Evolutionary conservation across 2,329 filamentous ascomycete genomes (phyloP), one percentile per base, ranked within the genome.

Genomic region (Aspergillus jensenii): DNA sequence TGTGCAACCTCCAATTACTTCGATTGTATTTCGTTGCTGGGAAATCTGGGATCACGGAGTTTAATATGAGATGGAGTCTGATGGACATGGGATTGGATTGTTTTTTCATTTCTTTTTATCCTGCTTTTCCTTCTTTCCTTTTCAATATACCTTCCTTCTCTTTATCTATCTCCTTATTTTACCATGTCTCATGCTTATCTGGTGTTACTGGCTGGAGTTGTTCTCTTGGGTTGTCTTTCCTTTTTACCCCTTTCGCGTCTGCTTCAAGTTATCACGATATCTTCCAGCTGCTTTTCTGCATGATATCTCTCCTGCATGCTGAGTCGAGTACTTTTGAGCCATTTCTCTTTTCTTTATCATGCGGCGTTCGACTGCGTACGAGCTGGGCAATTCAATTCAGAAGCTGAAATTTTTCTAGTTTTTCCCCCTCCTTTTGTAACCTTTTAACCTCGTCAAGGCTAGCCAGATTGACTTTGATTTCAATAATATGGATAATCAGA

Each of bases 1-100:
- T 49, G 51, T 39, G 39, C 37, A 25, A 41, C 48, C 52, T 47
- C 44, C 11, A 59, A 31, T 50, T 49, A 37, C 21, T 55, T 57
- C 27, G 46, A 40, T 48, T 51, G 35, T 55, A 31, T 47, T 61
- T 59, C 50, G 35, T 48, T 52, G 51, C 37, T 55, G 46, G 58
- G 54, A 41, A 51, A 56, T 55, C 44, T 61, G 50, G 62, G 56
- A 35, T 55, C 55, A 56, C 41, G 62, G 62, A 64, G 62, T 64
- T 64, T 47, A 46, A 55, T 54, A 54, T 53, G 53, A 56, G 56
- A 21, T 48, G 59, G 59, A 59, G 61, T 61, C 41, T 55, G 41
- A 48, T 44, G 55, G 58, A 52, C 57, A 62, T 55, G 61, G 54
- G 47, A 37, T 45, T 59, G 56, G 50, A 45, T 59, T 33, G 41